phyloP scores from a whole-genome alignment of 805 yeast genomes.

The Ogataea pilisensis region DNA sequence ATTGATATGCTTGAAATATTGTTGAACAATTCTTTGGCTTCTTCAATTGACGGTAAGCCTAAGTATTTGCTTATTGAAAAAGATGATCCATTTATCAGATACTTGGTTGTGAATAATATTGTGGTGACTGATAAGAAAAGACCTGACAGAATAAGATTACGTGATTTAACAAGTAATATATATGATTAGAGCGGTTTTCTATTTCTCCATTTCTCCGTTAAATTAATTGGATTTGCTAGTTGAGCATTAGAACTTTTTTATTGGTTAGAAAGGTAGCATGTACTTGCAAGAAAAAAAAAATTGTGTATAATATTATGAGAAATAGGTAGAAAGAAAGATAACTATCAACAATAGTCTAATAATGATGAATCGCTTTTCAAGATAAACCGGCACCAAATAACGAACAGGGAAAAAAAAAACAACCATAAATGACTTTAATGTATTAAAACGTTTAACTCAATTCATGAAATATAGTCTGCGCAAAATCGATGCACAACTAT shows the following conservation, averaged over 20 bases:
- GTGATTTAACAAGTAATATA: slow-evolving; percentile 19
- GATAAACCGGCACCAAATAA: too few species aligned
- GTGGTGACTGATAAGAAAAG: slow-evolving; percentile 25
- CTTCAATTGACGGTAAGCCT: slow-evolving; percentile 6
- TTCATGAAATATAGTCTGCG: slow-evolving; percentile 42
- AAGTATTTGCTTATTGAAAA: slow-evolving; percentile 23
- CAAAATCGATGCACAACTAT: slow-evolving; percentile 42
- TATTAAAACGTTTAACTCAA: too few species aligned
- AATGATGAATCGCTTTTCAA: too few species aligned
- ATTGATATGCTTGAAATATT: slow-evolving; percentile 29
- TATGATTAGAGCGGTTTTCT: too few species aligned
- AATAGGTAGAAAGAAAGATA: neutral
- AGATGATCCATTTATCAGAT: slow-evolving; percentile 33
- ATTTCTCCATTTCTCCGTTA: too few species aligned
- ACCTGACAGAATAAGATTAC: slow-evolving; percentile 26
- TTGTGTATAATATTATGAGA: neutral
- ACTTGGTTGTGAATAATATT: slow-evolving; percentile 26
- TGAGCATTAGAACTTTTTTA: too few species aligned
- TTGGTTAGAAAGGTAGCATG: too few species aligned
- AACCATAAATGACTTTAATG: too few species aligned
- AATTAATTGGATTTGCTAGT: too few species aligned
- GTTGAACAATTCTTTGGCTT: slow-evolving; percentile 27
- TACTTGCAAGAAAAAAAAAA: too few species aligned
- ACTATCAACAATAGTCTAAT: neutral
- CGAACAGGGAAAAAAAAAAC: too few species aligned